Conservation (phyloP, 225 moss, liverwort and hornwort genomes). For the Lunularia cruciata region DNA sequence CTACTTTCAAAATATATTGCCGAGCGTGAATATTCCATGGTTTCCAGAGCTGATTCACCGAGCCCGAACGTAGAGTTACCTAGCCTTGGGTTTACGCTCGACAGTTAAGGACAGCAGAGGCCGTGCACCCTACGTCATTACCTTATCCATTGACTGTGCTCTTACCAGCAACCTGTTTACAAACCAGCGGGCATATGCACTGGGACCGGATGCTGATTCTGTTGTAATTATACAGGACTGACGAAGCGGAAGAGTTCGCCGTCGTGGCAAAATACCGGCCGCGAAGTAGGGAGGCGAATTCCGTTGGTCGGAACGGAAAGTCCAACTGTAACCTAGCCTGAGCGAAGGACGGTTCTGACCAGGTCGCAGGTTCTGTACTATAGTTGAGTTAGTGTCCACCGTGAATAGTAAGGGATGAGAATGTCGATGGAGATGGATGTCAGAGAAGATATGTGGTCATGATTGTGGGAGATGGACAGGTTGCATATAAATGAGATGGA, state of each 20-base stretch:
- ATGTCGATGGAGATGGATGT: background rate
- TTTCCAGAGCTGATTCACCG: background rate
- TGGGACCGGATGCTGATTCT: background rate
- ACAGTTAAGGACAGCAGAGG: background rate
- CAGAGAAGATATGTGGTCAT: background rate
- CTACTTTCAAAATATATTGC: too few species aligned
- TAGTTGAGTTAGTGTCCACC: background rate
- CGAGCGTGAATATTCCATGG: background rate
- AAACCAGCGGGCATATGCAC: too few species aligned
- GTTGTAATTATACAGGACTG: background rate
- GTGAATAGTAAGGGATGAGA: background rate
- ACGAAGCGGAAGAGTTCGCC: background rate
- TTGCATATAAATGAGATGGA: too few species aligned
- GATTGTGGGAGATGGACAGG: too few species aligned
- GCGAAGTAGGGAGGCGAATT: background rate
- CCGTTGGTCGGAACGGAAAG: background rate
- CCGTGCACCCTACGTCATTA: background rate
- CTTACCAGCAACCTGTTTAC: too few species aligned
- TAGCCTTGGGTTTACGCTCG: background rate
- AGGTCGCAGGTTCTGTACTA: background rate
- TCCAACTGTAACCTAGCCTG: background rate
- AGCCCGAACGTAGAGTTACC: background rate
- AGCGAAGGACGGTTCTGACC: background rate
- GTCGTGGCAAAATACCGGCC: background rate
- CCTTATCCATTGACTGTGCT: constrained; percentile 1